Base-by-base conservation (phyloP, 148 eudicot species). In the Rhododendron henanense region DNA sequence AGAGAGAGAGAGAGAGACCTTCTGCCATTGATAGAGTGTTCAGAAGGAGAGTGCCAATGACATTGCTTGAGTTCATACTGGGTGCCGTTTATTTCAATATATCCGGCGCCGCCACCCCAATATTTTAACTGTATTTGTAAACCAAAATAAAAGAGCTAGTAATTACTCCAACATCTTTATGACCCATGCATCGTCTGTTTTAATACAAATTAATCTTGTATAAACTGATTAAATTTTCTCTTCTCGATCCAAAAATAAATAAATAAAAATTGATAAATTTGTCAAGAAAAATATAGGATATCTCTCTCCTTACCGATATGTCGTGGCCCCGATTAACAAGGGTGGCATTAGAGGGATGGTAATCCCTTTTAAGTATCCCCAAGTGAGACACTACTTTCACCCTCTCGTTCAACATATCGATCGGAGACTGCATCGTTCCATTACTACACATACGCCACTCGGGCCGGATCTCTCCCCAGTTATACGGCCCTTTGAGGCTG, bases 361-460 rank as follows among this genome's bases (percentile, higher is more conserved):
- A n/a, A 28, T 47, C 19, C 23, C 81, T 87, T 21, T 84, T 41
- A 35, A 90, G 85, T 28, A 21, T 35, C 16, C 91, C 91, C 74
- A 87, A 47, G 65, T 87, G 37, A 9, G 88, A 79, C 6, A 88
- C 89, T 47, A 77, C 25, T 65, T 87, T 28, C 82, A 84, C 90
- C 83, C 90, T 87, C 78, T 84, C 61, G 28, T 87, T 82, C 78
- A 37, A 21, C 48, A 91, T 39, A 85, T 90, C 91, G 61, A 91
- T 91, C 6, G 93, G 93, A 81, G 93, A 91, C 45, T 91, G 93
- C 90, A 88, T 88, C 18, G 10, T 65, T 80, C 93, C 93, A 7
- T 76, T 21, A 50, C 51, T 45, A 47, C 93, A 91, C 47, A 63
- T 33, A 16, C 76, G 79, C 93, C 93, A 91, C n/a, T 88, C 90